Conservation (phyloP, 2,329 filamentous ascomycete species). For the Diplodia scrobiculata region DNA sequence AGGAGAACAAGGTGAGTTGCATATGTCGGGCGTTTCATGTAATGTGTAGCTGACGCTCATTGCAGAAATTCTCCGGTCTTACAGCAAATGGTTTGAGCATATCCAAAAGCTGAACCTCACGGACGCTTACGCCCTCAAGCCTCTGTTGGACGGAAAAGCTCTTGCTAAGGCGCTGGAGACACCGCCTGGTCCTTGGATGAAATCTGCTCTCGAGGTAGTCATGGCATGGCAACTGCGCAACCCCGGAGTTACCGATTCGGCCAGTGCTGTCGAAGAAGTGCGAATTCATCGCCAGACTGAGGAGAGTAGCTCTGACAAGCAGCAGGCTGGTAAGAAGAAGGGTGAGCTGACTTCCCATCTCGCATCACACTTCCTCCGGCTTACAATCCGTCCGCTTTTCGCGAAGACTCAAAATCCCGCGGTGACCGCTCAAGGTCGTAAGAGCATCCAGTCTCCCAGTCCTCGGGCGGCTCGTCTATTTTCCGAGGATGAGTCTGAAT, state of each 20-base stretch:
- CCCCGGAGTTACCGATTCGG: slow-evolving; percentile 63
- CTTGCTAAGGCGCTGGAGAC: slow-evolving; percentile 67
- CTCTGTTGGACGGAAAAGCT: slow-evolving; percentile 70
- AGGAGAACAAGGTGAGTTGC: slow-evolving; percentile 48
- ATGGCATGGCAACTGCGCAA: slow-evolving; percentile 88
- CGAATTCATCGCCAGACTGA: slow-evolving; percentile 34
- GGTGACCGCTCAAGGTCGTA: slow-evolving; percentile 61
- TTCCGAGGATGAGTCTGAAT: slow-evolving; percentile 47
- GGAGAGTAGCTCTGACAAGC: slow-evolving; percentile 31
- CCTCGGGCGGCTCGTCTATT: slow-evolving; percentile 40
- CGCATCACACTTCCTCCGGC: slow-evolving; percentile 60
- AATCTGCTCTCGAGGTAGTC: slow-evolving; percentile 73
- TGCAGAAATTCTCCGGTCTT: slow-evolving; percentile 53
- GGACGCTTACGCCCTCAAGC: slow-evolving; percentile 53
- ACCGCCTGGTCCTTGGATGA: slow-evolving; percentile 82
- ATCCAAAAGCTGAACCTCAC: slow-evolving; percentile 55
- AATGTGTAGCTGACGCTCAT: not conserved
- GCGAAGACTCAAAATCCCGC: slow-evolving; percentile 35
- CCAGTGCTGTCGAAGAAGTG: slow-evolving; percentile 51
- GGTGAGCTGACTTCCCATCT: slow-evolving; percentile 56
- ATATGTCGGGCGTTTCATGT: slow-evolving; percentile 4
- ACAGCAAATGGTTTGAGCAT: slow-evolving; percentile 57
- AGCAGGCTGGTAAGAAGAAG: slow-evolving; percentile 36
- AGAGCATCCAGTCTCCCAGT: slow-evolving; percentile 46
- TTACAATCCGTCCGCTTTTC: slow-evolving; percentile 69